These are phyloP conservation scores for Solanum medicagineum DNA, from an alignment of 257 asterid genomes.

Conservation along the genomic window DNA sequence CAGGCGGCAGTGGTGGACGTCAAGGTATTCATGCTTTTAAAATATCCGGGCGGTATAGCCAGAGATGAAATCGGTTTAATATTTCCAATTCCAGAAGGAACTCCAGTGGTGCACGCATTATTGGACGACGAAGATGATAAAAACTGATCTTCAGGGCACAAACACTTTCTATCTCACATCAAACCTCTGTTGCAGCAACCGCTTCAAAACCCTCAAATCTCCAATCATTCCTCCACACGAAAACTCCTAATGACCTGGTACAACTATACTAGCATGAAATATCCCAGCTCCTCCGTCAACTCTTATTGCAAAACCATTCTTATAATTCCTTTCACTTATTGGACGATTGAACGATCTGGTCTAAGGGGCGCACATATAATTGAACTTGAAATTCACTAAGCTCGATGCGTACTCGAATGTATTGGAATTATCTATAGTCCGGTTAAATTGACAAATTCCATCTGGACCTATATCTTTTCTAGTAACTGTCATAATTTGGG, in stretches of 20 bases:
- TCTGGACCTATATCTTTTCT: constrained; percentile 21
- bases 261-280: constrained; percentile 31
- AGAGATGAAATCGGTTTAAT: background rate
- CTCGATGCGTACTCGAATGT: constrained; percentile 25
- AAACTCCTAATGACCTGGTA: constrained; percentile 14
- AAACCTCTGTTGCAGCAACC: constrained; percentile 24
- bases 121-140: background rate
- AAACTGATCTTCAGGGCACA: constrained; percentile 20
- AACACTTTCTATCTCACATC: constrained; percentile 37
- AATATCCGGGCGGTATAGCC: background rate
- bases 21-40: too few relatives aligned
- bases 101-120: background rate
- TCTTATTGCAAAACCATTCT: constrained; percentile 7
- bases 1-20: background rate
- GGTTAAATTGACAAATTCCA: constrained; percentile 25
- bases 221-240: background rate
- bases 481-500: constrained; percentile 22
- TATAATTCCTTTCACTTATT: constrained; percentile 17
- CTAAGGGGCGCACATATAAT: constrained; percentile 27
- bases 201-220: background rate
- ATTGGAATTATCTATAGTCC: constrained; percentile 19
- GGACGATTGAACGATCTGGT: constrained; percentile 22
- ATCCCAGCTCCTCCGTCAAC: constrained; percentile 20
- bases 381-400: constrained; percentile 30
- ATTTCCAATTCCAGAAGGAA: background rate